These are phyloP conservation scores for Gossypium schwendimanii DNA, from an alignment of 441 rosid genomes.

Conservation along the genomic window DNA sequence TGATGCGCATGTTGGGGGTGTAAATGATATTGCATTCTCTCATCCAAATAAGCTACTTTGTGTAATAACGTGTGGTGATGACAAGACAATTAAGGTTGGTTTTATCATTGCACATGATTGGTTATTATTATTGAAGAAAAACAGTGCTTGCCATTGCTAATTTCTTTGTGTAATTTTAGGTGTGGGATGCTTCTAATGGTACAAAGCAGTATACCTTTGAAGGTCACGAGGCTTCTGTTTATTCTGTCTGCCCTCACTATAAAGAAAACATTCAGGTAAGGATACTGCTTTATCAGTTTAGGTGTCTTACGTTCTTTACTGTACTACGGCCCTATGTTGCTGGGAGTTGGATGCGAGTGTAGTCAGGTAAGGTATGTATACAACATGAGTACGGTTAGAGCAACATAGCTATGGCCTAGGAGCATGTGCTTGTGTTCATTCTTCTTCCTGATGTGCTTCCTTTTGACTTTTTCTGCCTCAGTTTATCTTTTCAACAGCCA, in stretches of 20 bases:
- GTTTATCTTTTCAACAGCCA: slow-evolving; percentile 93
- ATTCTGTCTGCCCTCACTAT: slow-evolving; percentile 91
- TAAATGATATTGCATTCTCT: slow-evolving; percentile 92
- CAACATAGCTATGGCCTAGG: not conserved
- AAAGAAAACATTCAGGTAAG: slow-evolving; percentile 90
- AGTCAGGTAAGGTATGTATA: not conserved
- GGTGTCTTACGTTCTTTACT: slow-evolving; percentile 8
- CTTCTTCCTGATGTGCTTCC: slow-evolving; percentile 18
- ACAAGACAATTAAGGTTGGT: slow-evolving; percentile 81
- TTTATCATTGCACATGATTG: slow-evolving; percentile 2
- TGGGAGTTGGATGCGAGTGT: not conserved
- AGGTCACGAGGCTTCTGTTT: slow-evolving; percentile 96
- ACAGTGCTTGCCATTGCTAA: slow-evolving; percentile 10
- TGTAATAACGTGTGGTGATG: slow-evolving; percentile 93
- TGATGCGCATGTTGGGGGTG: slow-evolving; percentile 97
- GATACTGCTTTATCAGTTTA: slow-evolving; percentile 12
- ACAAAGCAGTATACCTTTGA: slow-evolving; percentile 67
- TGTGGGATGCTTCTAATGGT: slow-evolving; percentile 91
- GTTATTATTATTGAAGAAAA: not conserved
- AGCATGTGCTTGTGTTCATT: not conserved
- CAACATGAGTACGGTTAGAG: not conserved
- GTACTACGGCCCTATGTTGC: not conserved
- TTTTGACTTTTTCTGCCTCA: slow-evolving; percentile 26
- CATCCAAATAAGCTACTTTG: slow-evolving; percentile 88
- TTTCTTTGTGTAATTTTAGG: slow-evolving; percentile 37